phyloP scores from a whole-genome alignment of 2,329 filamentous ascomycete species.

The Macrophomina pseudophaseolina region DNA sequence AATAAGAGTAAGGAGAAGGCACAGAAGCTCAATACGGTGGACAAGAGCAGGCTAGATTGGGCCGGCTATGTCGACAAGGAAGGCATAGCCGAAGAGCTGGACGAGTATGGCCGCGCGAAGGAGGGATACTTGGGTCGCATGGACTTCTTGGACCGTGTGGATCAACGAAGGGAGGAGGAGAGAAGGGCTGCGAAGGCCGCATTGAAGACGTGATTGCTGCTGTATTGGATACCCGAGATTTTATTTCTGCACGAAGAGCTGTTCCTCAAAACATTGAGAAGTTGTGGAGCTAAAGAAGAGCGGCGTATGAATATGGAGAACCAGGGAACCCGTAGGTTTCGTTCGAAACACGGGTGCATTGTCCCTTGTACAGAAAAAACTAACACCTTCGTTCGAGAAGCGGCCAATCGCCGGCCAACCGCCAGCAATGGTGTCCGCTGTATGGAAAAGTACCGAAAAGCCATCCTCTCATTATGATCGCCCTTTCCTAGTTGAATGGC shows the following conservation, averaged over 20 bases:
- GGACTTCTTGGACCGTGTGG: constrained; percentile 66
- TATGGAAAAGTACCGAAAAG: too few relatives aligned
- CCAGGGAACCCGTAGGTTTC: too few relatives aligned
- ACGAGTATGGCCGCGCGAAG: constrained; percentile 65
- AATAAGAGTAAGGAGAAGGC: constrained; percentile 44
- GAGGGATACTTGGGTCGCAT: constrained; percentile 65
- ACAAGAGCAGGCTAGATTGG: constrained; percentile 70
- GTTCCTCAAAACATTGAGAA: too few relatives aligned
- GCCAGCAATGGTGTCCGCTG: too few relatives aligned
- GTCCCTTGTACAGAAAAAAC: too few relatives aligned
- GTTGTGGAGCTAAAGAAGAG: too few relatives aligned
- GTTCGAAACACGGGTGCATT: too few relatives aligned
- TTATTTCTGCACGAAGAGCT: not conserved
- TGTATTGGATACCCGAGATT: not conserved
- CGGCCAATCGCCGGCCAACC: too few relatives aligned
- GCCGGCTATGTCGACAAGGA: constrained; percentile 66
- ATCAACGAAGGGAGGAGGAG: constrained; percentile 62
- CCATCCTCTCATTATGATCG: too few relatives aligned
- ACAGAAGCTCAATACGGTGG: constrained; percentile 69
- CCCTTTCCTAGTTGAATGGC: too few relatives aligned
- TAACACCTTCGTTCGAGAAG: too few relatives aligned
- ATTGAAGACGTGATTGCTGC: constrained; percentile 18
- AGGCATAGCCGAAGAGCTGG: constrained; percentile 66
- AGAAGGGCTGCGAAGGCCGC: constrained; percentile 57
- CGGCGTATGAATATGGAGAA: too few relatives aligned